phyloP scores from a whole-genome alignment of 768 basidiomycete genomes.

The Podaxis sp. region DNA sequence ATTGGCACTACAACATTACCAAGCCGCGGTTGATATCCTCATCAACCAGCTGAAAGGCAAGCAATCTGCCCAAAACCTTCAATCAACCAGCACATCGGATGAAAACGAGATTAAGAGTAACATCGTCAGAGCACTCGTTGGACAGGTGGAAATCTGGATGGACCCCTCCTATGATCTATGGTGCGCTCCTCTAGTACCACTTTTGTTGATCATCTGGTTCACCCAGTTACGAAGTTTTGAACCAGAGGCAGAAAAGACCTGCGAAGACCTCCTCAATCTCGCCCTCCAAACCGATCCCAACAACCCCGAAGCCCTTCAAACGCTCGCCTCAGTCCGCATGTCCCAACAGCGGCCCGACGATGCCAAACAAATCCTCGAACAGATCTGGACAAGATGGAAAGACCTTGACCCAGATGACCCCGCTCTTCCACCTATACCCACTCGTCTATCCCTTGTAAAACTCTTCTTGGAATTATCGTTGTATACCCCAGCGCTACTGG shows the following conservation, averaged over 20 bases:
- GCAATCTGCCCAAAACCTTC: constrained; percentile 45
- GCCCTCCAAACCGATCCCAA: constrained; percentile 74
- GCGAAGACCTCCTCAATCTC: constrained; percentile 71
- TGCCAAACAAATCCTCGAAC: constrained; percentile 67
- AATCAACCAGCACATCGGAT: constrained; percentile 34
- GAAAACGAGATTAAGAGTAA: constrained; percentile 64
- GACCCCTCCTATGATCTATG: constrained; percentile 86
- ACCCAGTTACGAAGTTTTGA: constrained; percentile 58
- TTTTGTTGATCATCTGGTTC: neutral
- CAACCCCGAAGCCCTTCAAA: constrained; percentile 78
- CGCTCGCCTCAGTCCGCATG: constrained; percentile 84
- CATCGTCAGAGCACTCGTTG: constrained; percentile 77
- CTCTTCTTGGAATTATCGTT: constrained; percentile 76
- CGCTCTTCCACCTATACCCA: constrained; percentile 68
- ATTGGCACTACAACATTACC: constrained; percentile 71
- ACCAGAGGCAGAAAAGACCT: constrained; percentile 76
- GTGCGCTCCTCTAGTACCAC: constrained; percentile 36
- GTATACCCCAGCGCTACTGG: constrained; percentile 69
- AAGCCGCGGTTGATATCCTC: constrained; percentile 75
- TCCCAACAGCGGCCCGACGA: constrained; percentile 85
- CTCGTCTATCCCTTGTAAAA: constrained; percentile 73
- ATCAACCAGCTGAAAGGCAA: constrained; percentile 74
- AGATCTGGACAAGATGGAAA: constrained; percentile 69
- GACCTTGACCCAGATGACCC: constrained; percentile 73
- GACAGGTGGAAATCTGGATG: constrained; percentile 97